These are phyloP conservation scores for Echria macrotheca DNA, from an alignment of 495 filamentous ascomycete genomes.

Conservation along the genomic window DNA sequence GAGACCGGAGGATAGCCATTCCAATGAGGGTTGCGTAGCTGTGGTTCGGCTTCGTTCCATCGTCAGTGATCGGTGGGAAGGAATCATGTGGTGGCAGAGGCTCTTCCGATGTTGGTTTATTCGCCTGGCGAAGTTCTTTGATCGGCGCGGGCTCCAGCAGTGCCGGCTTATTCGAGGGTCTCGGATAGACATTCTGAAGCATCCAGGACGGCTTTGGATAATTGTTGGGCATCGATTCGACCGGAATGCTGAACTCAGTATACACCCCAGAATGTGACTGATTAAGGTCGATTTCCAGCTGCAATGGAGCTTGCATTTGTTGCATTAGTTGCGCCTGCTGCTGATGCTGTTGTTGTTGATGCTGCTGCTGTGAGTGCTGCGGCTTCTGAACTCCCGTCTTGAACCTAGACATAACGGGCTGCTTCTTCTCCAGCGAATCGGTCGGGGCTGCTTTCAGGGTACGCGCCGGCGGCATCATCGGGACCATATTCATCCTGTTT, in stretches of 20 bases:
- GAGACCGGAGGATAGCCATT: conserved; percentile 90
- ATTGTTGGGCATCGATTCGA: conserved; percentile 53
- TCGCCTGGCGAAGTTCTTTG: conserved; percentile 59
- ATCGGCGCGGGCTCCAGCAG: conserved; percentile 71
- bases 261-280: conserved; percentile 51
- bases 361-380: conserved; percentile 42
- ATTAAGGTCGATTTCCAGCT: conserved; percentile 46
- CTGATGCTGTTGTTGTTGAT: conserved; percentile 21
- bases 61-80: conserved; percentile 76
- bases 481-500: conserved; percentile 52
- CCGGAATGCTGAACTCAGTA: conserved; percentile 44
- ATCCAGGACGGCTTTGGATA: too few species aligned
- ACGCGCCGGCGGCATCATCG: conserved; percentile 65
- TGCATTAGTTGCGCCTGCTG: conserved; percentile 39
- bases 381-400: conserved; percentile 59
- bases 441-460: conserved; percentile 54
- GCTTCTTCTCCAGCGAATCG: conserved; percentile 81
- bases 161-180: conserved; percentile 57
- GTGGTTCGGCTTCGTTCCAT: conserved; percentile 80
- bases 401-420: conserved; percentile 53
- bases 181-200: too few species aligned
- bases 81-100: conserved; percentile 65
- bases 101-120: conserved; percentile 53
- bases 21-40: conserved; percentile 96
- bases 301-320: conserved; percentile 1